A percentile compares a stretch with the other conserved stretches of the same genome.
Conservation (phyloP, 116 monocot species). For the Trichopus zeylanicus region DNA sequence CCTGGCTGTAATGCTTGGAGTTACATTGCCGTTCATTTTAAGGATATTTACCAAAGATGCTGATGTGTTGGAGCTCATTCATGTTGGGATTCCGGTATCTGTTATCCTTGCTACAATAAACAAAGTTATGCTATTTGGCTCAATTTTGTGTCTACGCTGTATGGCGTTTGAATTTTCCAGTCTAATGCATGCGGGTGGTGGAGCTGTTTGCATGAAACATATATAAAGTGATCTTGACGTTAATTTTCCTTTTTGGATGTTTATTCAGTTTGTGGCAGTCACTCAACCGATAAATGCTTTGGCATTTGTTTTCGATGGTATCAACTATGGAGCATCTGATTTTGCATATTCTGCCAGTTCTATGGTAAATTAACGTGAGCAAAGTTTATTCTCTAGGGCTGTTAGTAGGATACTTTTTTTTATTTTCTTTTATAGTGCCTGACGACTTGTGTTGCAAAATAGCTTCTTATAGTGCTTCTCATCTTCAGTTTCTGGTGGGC, state of each 20-base stretch:
- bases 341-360: conserved; percentile 87
- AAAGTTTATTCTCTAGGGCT: neutral
- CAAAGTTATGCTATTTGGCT: too few species aligned
- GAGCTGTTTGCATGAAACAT: too few species aligned
- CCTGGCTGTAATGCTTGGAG: conserved; percentile 44
- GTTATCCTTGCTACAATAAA: too few species aligned
- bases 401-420: neutral
- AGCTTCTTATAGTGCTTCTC: neutral
- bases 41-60: conserved; percentile 62
- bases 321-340: conserved; percentile 91
- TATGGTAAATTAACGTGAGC: conserved; percentile 35
- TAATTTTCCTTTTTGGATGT: too few species aligned
- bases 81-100: conserved; percentile 65
- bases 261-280: conserved; percentile 71
- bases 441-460: too few species aligned
- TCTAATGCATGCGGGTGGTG: too few species aligned
- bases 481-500: conserved; percentile 67
- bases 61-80: conserved; percentile 46
- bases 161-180: too few species aligned
- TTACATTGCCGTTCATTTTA: conserved; percentile 40
- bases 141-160: too few species aligned
- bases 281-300: conserved; percentile 85
- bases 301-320: conserved; percentile 93
- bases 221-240: too few species aligned
- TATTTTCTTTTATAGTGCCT: too few species aligned